Evolutionary conservation across 169 alveolate genomes (phyloP).

Genomic region (Haemoproteus tartakovskyi): DNA sequence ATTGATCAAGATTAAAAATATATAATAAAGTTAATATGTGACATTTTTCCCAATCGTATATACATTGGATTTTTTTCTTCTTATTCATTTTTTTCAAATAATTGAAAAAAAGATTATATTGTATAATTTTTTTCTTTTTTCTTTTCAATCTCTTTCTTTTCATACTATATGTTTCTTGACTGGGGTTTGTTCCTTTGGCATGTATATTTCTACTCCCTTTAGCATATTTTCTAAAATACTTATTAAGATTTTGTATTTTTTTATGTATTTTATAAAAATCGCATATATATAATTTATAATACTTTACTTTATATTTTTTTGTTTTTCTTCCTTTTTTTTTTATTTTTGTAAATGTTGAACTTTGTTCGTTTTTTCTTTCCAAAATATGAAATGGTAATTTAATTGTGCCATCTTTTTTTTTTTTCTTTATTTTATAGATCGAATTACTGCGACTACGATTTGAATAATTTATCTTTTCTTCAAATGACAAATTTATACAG

Average conservation of each 20-base stretch:
- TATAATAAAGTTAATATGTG: conserved; percentile 17
- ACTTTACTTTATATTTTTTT: conserved; percentile 1
- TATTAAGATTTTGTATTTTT: not conserved
- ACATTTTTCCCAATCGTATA: conserved; percentile 25
- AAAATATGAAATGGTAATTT: too few relatives aligned
- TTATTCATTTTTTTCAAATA: conserved; percentile 20
- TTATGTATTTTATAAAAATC: not conserved
- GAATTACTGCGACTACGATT: too few relatives aligned
- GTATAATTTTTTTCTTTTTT: not conserved
- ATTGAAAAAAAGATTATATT: not conserved
- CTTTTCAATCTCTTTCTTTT: not conserved
- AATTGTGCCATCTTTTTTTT: too few relatives aligned
- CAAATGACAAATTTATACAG: too few relatives aligned
- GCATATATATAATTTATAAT: conserved; percentile 14
- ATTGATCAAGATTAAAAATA: conserved; percentile 9
- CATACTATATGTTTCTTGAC: not conserved
- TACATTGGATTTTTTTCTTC: conserved; percentile 30
- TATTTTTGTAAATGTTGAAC: too few relatives aligned
- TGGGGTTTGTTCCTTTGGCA: not conserved
- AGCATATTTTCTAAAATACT: not conserved
- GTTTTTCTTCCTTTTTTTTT: not conserved
- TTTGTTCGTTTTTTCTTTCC: not conserved
- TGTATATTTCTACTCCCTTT: not conserved
- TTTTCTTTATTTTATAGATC: too few relatives aligned
- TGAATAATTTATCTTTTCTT: too few relatives aligned